phyloP scores from a whole-genome alignment of 164 flowering plant genomes.

The Vitis rupestris region DNA sequence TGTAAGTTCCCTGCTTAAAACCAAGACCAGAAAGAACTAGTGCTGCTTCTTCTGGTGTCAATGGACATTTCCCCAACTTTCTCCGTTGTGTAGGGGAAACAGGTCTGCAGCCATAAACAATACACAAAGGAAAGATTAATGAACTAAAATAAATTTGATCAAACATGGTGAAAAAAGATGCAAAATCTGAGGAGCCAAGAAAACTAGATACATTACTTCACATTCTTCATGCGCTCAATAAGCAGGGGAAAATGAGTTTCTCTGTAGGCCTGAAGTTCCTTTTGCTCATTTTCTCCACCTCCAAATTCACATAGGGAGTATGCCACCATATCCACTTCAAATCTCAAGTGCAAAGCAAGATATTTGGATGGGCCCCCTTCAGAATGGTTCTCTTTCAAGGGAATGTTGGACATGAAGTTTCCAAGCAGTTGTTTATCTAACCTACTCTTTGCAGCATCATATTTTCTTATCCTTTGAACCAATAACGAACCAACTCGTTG shows the following conservation, averaged over 20 bases:
- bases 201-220: slow-evolving; percentile 38
- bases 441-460: slow-evolving; percentile 31
- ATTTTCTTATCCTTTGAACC: slow-evolving; percentile 66
- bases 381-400: slow-evolving; percentile 23
- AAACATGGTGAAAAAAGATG: not conserved
- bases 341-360: slow-evolving; percentile 91
- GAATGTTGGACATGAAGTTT: slow-evolving; percentile 39
- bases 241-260: slow-evolving; percentile 81
- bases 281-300: slow-evolving; percentile 77
- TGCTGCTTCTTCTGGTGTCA: slow-evolving; percentile 97
- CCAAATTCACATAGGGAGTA: slow-evolving; percentile 95
- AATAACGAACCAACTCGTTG: slow-evolving; percentile 66
- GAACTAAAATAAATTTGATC: not conserved
- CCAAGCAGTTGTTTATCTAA: slow-evolving; percentile 77
- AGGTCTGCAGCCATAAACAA: slow-evolving; percentile 43
- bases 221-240: slow-evolving; percentile 59
- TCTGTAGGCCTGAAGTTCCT: slow-evolving; percentile 81
- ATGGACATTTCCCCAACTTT: slow-evolving; percentile 78
- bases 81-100: slow-evolving; percentile 61
- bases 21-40: slow-evolving; percentile 87
- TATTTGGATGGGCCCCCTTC: slow-evolving; percentile 44
- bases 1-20: slow-evolving; percentile 56
- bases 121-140: not conserved
- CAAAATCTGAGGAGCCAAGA: not conserved
- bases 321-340: slow-evolving; percentile 97